phyloP scores from a whole-genome alignment of 768 basidiomycete species.

The Panaeolus papilionaceus region DNA sequence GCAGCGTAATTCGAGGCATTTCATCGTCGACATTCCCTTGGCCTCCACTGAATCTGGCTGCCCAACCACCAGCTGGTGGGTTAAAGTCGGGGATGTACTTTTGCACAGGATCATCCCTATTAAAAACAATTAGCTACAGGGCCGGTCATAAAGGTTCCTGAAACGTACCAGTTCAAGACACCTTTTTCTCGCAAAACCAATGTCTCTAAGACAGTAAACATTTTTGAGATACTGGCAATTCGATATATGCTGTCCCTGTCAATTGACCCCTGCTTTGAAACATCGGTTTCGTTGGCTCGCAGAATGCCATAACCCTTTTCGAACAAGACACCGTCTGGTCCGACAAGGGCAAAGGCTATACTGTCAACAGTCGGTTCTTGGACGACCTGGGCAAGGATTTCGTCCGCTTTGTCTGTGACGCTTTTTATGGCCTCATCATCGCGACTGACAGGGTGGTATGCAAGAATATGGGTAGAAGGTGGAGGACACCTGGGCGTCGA shows the following conservation, averaged over 20 bases:
- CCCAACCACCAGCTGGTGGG: constrained; percentile 41
- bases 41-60: constrained; percentile 31
- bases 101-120: constrained; percentile 56
- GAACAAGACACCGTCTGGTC: constrained; percentile 50
- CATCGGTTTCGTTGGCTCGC: constrained; percentile 48
- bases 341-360: constrained; percentile 55
- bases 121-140: not conserved
- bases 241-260: constrained; percentile 54
- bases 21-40: constrained; percentile 15
- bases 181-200: constrained; percentile 55
- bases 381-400: constrained; percentile 34
- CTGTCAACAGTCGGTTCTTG: constrained; percentile 49
- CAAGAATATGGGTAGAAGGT: constrained; percentile 35
- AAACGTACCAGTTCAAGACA: constrained; percentile 41
- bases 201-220: constrained; percentile 55
- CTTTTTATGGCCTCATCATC: constrained; percentile 28
- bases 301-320: constrained; percentile 49
- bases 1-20: constrained; percentile 41
- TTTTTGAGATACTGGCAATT: constrained; percentile 57
- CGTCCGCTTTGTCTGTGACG: constrained; percentile 32
- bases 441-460: constrained; percentile 30
- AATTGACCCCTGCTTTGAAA: constrained; percentile 27
- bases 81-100: constrained; percentile 49
- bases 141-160: not conserved
- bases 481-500: constrained; percentile 20